Conservation (phyloP, 495 filamentous ascomycete species). For the Astrocystis sublimbata region DNA sequence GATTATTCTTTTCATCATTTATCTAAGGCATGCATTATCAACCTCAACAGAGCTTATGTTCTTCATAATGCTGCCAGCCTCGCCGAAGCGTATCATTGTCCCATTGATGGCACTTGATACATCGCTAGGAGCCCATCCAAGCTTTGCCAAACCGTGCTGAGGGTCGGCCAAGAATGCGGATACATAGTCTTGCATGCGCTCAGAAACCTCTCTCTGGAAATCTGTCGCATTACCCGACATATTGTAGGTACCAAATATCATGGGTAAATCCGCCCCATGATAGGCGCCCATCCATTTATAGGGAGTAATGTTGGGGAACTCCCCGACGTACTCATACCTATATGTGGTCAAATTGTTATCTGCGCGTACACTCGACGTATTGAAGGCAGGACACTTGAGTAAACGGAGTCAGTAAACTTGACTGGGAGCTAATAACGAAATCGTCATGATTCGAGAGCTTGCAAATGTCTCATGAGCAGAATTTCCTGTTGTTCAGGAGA, state of each 20-base stretch:
- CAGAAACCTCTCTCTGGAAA: constrained; percentile 39
- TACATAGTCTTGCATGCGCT: constrained; percentile 46
- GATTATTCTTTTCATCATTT: background rate
- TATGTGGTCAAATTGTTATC: constrained; percentile 41
- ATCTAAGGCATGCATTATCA: constrained; percentile 21
- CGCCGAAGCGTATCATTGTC: constrained; percentile 24
- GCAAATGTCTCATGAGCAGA: too few relatives aligned
- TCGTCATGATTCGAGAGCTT: too few relatives aligned
- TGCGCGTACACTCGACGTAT: constrained; percentile 30
- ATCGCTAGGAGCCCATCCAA: constrained; percentile 24
- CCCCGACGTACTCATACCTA: constrained; percentile 54
- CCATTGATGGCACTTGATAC: background rate
- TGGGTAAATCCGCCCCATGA: constrained; percentile 48
- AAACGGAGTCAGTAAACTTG: too few relatives aligned
- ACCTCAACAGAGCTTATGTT: constrained; percentile 26
- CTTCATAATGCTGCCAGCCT: constrained; percentile 10
- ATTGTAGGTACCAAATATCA: constrained; percentile 48
- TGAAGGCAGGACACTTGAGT: constrained; percentile 42
- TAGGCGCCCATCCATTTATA: constrained; percentile 53
- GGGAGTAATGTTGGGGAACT: constrained; percentile 47
- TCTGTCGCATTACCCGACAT: constrained; percentile 30
- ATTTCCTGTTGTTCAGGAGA: too few relatives aligned
- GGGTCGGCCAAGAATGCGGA: constrained; percentile 48
- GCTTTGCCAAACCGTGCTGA: constrained; percentile 31
- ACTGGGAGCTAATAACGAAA: too few relatives aligned